A percentile compares a stretch with the other conserved stretches of the same genome.
Evolutionary conservation across 2,329 filamentous ascomycete genomes (phyloP).

Genomic region (Hypoxylon sp.): DNA sequence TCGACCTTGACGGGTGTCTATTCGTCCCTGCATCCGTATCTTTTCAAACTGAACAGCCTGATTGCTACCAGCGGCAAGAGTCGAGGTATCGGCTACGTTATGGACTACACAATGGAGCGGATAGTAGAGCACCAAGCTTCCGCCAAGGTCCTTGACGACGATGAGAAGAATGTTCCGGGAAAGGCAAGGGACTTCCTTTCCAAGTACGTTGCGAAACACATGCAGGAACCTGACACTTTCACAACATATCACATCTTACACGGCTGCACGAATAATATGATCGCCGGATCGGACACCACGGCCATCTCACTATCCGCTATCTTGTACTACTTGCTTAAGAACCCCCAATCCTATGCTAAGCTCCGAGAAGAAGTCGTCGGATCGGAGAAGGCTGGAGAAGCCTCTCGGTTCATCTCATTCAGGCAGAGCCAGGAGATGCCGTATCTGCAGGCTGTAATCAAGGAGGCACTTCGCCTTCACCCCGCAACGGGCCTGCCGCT

Average conservation of each 20-base stretch:
- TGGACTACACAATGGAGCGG: background rate
- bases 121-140: constrained; percentile 5
- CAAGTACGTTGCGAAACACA: constrained; percentile 35
- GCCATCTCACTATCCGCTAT: constrained; percentile 54
- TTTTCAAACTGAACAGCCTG: background rate
- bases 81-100: background rate
- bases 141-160: background rate
- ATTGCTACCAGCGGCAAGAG: background rate
- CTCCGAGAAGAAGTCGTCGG: constrained; percentile 5
- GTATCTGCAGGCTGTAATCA: constrained; percentile 65
- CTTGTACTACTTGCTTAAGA: constrained; percentile 51
- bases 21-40: constrained; percentile 3
- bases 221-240: constrained; percentile 54
- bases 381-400: background rate
- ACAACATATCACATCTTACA: constrained; percentile 46
- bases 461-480: constrained; percentile 64
- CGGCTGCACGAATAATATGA: constrained; percentile 50
- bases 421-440: constrained; percentile 54
- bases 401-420: constrained; percentile 52
- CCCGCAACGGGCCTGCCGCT: constrained; percentile 61
- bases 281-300: constrained; percentile 58
- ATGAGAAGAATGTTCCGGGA: background rate
- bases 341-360: constrained; percentile 52
- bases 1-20: constrained; percentile 3
- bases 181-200: constrained; percentile 9